Percentiles rank a stretch among this genome's conserved stretches.
These are phyloP conservation scores for Entomortierella lignicola DNA, from an alignment of 192 early-diverging fungal species.

Conservation along the genomic window DNA sequence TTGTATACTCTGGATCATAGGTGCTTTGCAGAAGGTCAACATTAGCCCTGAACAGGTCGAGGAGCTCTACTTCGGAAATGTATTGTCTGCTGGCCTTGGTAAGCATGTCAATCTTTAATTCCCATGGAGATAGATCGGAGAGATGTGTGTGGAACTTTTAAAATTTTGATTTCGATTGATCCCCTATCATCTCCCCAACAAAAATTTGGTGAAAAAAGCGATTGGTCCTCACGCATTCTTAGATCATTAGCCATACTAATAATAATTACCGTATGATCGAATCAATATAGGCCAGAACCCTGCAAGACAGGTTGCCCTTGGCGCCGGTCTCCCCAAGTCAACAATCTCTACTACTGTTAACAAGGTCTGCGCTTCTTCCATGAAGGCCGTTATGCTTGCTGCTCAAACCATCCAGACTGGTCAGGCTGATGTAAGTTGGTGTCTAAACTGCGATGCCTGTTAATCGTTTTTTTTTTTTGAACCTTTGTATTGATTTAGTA, in stretches of 20 bases:
- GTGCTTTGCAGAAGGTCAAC: conserved; percentile 60
- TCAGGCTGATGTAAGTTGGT: conserved; percentile 66
- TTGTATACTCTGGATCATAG: conserved; percentile 18
- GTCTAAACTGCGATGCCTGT: too few relatives aligned
- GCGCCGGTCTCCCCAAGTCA: conserved; percentile 73
- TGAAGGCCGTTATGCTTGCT: conserved; percentile 83
- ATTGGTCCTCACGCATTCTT: too few relatives aligned
- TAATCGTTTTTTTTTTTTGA: too few relatives aligned
- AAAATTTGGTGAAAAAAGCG: too few relatives aligned
- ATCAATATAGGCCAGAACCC: conserved; percentile 78
- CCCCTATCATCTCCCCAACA: neutral
- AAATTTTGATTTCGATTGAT: neutral
- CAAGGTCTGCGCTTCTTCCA: conserved; percentile 86
- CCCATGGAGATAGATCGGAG: neutral
- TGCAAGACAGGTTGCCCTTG: conserved; percentile 83
- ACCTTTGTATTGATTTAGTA: too few relatives aligned
- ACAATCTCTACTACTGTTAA: conserved; percentile 82
- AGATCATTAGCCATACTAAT: too few relatives aligned
- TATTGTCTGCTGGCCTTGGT: conserved; percentile 80
- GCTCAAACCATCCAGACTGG: conserved; percentile 82
- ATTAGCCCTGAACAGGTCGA: conserved; percentile 74
- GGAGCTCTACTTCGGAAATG: conserved; percentile 83
- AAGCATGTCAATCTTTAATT: neutral
- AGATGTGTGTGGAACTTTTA: too few relatives aligned
- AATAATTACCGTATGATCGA: too few relatives aligned